Evolutionary conservation across 2,329 filamentous ascomycete species (phyloP), one percentile per base, ranked within the genome.

Genomic region (Aspergillus unguis): DNA sequence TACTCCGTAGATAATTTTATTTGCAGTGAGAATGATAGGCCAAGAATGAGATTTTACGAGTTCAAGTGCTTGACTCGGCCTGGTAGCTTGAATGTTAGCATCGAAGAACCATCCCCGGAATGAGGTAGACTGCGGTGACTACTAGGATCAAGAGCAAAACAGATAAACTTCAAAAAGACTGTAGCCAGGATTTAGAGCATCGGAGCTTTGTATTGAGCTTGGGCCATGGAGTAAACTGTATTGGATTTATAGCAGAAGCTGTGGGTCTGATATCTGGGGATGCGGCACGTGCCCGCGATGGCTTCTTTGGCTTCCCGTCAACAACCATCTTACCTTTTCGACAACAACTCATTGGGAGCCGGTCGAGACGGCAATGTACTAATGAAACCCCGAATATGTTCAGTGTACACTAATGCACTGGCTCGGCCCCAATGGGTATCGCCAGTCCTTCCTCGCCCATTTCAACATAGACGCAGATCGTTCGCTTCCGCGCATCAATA

Each of bases 301-400:
- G 17, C 17, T 17, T 17, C 17, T 17, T 17, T 1, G 17, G 17
- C 17, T 17, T 17, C 17, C 17, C n/a, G 26, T 44, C 28, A 11
- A 44, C 41, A 33, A 6, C 27, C 11, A 26, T 11, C 27, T 32
- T 33, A 23, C 27, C 28, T 32, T 17, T 10, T 5, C 9, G 7
- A 17, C 27, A 44, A 11, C 27, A 3, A 11, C 7, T 23, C 8
- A 23, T 23, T 28, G 6, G 27, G 8, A 8, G 11, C 5, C 41
- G 11, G 17, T n/a, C 27, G 10, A 11, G 26, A 29, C n/a, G 23
- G 5, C 44, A 17, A 36, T 28, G 50, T 61, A 62, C 47, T 62
- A 45, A 70, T 70, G 67, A 67, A 62, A 58, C 31, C 53, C 43
- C 62, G 57, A 43, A 55, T 52, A 67, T 67, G 66, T 51, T 37